Base-by-base conservation (phyloP, 257 asterid genomes). In the Scutellaria minor region DNA sequence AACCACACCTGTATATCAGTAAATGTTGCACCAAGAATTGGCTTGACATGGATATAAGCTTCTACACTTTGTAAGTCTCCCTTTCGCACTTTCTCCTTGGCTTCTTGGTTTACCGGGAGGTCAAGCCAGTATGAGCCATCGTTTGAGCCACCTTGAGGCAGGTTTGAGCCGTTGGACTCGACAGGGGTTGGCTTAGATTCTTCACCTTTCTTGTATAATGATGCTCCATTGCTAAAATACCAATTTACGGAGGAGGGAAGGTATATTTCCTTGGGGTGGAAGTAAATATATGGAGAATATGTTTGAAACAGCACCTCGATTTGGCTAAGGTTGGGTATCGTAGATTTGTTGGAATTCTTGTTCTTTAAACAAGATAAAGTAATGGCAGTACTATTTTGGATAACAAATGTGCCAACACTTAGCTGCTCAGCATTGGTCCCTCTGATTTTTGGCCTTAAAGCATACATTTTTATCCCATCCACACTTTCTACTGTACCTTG, bases 1-100 rank as follows among this genome's bases (percentile, higher is more conserved):
- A 91, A 6, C 97, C 97, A 91, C 44, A 85, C 51, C 6, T 85
- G 91, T n/a, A 94, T 83, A 39, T 94, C 99, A 0, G 97, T 91
- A 44, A 80, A 87, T 5, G 96, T 82, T 18, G 76, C 90, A 1
- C 99, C 99, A 14, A 85, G 64, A 81, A 85, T 75, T 18, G 93
- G 92, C 71, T 94, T 91, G 0, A 83, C 73, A 42, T 89, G 97
- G 68, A 94, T 74, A 71, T 94, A 94, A 18, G 66, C 95, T 81
- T 87, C 92, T 20, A 92, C 80, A 35, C 77, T 75, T 2, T 65
- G 63, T 58, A 87, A 63, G 79, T 94, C 88, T 8, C 99, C 99
- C 61, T 66, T 82, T 44, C 79, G 78, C 5, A 84, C 83, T 7
- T 10, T 59, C n/a, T 75, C 88, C 58, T 50, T 68, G 8, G 53